A percentile compares a stretch with the other conserved stretches of the same genome.
Evolutionary conservation across 805 yeast genomes (phyloP).

Genomic region (Metschnikowia lachancei): DNA sequence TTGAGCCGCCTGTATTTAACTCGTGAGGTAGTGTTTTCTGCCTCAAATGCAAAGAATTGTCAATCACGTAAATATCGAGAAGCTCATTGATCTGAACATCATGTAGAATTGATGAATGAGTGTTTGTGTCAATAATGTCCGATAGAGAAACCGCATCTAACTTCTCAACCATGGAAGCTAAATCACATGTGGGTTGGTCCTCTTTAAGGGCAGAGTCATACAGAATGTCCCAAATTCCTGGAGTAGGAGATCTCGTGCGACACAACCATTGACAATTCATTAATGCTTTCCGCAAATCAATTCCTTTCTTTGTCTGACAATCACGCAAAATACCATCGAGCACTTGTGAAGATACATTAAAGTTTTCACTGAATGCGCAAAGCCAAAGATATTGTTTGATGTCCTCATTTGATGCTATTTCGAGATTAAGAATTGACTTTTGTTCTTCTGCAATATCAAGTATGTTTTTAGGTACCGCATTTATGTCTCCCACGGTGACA

Average conservation of each 20-base stretch:
- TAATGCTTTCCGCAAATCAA: conserved; percentile 49
- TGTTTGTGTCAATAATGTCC: conserved; percentile 28
- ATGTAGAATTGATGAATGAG: conserved; percentile 29
- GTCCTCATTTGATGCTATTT: conserved; percentile 18
- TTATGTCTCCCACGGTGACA: conserved; percentile 55
- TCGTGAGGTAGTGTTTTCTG: conserved; percentile 40
- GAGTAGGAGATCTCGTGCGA: not conserved
- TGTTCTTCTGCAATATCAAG: conserved; percentile 45
- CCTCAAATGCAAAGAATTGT: conserved; percentile 28
- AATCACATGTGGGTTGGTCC: not conserved
- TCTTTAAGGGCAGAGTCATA: not conserved
- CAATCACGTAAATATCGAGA: conserved; percentile 32
- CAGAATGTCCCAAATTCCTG: conserved; percentile 2
- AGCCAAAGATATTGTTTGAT: conserved; percentile 39
- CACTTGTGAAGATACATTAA: conserved; percentile 29
- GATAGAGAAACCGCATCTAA: conserved; percentile 29
- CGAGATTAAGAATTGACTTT: conserved; percentile 36
- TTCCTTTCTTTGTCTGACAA: conserved; percentile 19
- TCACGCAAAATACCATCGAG: conserved; percentile 28
- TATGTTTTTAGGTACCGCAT: conserved; percentile 48
- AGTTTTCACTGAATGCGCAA: conserved; percentile 36
- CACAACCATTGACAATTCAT: conserved; percentile 46
- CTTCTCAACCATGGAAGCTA: not conserved
- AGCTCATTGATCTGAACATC: conserved; percentile 33
- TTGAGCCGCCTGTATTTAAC: conserved; percentile 28